Percentiles rank a stretch among this genome's conserved stretches.
These are phyloP conservation scores for Melaleuca quinquenervia DNA, from an alignment of 345 rosid species.

Conservation along the genomic window DNA sequence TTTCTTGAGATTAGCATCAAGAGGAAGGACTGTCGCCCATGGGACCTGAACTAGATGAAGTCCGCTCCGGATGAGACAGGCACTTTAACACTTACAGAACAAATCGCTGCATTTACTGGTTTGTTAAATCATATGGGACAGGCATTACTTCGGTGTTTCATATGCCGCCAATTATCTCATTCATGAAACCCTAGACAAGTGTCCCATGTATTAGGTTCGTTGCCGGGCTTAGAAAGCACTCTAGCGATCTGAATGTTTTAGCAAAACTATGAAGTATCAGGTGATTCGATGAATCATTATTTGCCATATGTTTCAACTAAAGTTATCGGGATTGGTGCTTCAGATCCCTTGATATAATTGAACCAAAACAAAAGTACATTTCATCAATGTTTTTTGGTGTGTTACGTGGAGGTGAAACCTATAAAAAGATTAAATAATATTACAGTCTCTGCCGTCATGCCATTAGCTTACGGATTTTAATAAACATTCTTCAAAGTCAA, in stretches of 20 bases:
- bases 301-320: background rate
- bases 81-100: background rate
- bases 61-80: too few relatives aligned
- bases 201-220: background rate
- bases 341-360: slow-evolving; percentile 3
- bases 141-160: background rate
- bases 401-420: background rate
- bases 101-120: background rate
- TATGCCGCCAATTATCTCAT: background rate
- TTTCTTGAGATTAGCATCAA: too few relatives aligned
- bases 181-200: background rate
- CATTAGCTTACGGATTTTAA: background rate
- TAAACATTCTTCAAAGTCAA: background rate
- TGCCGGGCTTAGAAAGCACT: background rate
- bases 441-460: background rate
- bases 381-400: background rate
- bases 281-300: background rate
- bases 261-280: background rate
- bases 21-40: too few relatives aligned
- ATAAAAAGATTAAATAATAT: background rate
- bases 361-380: background rate
- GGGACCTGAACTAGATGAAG: too few relatives aligned
- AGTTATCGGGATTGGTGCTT: background rate
- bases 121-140: background rate
- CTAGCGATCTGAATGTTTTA: background rate